Conservation (phyloP, 208 protist genomes). For the Lotmaria passim region DNA sequence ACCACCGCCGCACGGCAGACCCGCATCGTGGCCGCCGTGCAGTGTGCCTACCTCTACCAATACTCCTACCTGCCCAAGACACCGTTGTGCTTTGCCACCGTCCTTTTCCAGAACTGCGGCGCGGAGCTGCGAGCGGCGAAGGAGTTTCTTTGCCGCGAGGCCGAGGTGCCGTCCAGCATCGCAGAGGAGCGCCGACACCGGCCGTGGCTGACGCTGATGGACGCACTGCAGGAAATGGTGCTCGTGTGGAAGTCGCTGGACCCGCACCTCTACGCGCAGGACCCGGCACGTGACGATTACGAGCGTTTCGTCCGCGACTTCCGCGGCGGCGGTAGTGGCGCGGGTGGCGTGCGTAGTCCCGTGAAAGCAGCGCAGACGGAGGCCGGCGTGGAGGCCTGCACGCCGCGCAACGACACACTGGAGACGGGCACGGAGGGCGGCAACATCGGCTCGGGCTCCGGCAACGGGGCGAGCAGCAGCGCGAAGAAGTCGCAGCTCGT, state of each 20-base stretch:
- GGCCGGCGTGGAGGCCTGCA: slow-evolving; percentile 22
- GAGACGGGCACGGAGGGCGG: slow-evolving; percentile 1
- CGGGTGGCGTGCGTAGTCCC: background rate
- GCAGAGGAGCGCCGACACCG: slow-evolving; percentile 52
- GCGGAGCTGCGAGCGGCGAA: slow-evolving; percentile 40
- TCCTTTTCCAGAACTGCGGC: slow-evolving; percentile 38
- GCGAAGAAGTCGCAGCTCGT: slow-evolving; percentile 42
- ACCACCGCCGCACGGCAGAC: slow-evolving; percentile 46
- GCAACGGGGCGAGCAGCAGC: slow-evolving; percentile 16
- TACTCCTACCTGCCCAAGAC: slow-evolving; percentile 72
- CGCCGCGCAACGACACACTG: slow-evolving; percentile 23
- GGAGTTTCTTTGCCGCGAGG: slow-evolving; percentile 37
- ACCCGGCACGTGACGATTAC: slow-evolving; percentile 36
- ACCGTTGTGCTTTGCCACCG: slow-evolving; percentile 61
- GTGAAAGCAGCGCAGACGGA: slow-evolving; percentile 8
- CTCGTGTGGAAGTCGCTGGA: slow-evolving; percentile 54
- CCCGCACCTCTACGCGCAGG: slow-evolving; percentile 35
- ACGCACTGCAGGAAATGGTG: slow-evolving; percentile 73
- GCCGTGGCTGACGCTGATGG: slow-evolving; percentile 73
- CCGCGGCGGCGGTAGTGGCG: slow-evolving; percentile 15
- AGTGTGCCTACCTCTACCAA: slow-evolving; percentile 79
- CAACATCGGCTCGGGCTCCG: slow-evolving; percentile 7
- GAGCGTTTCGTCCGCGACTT: slow-evolving; percentile 42
- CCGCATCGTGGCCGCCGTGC: slow-evolving; percentile 63
- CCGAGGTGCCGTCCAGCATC: slow-evolving; percentile 37